Base-by-base conservation (phyloP, 139 green algal genomes). In the Astrephomene gubernaculifera region DNA sequence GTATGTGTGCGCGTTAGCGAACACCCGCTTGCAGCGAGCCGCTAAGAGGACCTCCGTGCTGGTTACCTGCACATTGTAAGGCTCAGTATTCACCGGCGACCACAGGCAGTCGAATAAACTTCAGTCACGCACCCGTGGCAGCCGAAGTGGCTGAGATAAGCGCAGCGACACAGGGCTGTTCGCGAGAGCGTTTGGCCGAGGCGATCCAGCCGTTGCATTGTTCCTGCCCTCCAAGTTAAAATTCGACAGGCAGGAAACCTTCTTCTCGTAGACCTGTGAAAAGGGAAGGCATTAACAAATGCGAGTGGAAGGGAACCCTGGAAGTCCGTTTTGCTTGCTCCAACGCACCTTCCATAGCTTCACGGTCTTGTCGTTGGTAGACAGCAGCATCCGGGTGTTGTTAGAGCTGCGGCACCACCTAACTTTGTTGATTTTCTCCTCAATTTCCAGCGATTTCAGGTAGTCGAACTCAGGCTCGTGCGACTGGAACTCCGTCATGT, bases 381-480 rank as follows among this genome's bases (percentile, higher is more conserved):
- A 97, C 27, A 98, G 90, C 76, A 98, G 91, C 90, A 97, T 90
- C 21, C 90, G 89, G 27, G 90, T 93, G 76, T 89, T 92, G 84
- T 91, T 92, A 19, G 87, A 90, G 83, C 87, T 92, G 64, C 86
- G 76, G 64, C 90, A 95, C 97, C 96, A 99, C 69, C 94, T 88
- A 44, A 99, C 94, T 85, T 97, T 98, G 92, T 99, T 99, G 85
- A 99, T 99, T 92, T 99, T 99, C 90, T 99, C 98, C 87, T 99
- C 97, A 74, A 99, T 99, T 90, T 99, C 98, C 79, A 99, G 75
- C 1, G 91, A 97, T 86, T 99, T 99, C 2, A 99, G 91, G 87
- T 99, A 99, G 81, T 99, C 97, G 90, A 99, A 99, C 91, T 99
- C 98, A 14, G 97, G 96, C 90, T 99, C 96, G 88, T 99, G 98